Evolutionary conservation across 139 green algal species (phyloP), one percentile per base, ranked within the genome.

Genomic region (Mesotaenium endlicherianum): DNA sequence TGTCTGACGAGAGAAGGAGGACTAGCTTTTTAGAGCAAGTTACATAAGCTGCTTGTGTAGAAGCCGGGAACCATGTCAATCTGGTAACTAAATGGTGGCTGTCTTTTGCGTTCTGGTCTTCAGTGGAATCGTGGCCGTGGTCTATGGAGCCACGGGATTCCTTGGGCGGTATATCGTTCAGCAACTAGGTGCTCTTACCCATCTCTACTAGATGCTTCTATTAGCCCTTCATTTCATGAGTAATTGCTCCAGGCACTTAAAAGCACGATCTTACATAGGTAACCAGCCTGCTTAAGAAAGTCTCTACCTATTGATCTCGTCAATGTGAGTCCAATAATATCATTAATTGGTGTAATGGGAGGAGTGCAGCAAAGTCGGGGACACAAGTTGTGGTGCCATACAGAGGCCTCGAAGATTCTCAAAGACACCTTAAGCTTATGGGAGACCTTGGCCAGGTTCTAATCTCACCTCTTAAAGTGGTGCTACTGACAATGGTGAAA

Each of bases 131-230:
- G 92, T 89, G 0, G 95, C 93, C 0, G 97, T 95, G 16, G 92
- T 99, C 8, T 99, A 98, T 89, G 96, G 96, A 30, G 87, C 87
- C 45, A 95, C 94, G 5, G 96, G 96, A 16, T 99, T 98, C 89
- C 82, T 99, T 57, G 96, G 93, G 16, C 92, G 94, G 30, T 99
- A 99, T 81, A 86, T 99, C 6, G 92, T 94, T 14, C 95, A 97
- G 74, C 86, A 93, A 59, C 85, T 99, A 17, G 96, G 77, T 88
- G n/a, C n/a, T n/a, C n/a, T n/a, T n/a, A n/a, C n/a, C n/a, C n/a
- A n/a, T n/a, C n/a, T n/a, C n/a, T n/a, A n/a, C n/a, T n/a, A n/a
- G n/a, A n/a, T n/a, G n/a, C n/a, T n/a, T n/a, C n/a, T n/a, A n/a
- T n/a, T n/a, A n/a, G n/a, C n/a, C n/a, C n/a, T n/a, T n/a, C n/a